Conservation (phyloP, 768 basidiomycete species). For the Gelatoporia subvermispora region DNA sequence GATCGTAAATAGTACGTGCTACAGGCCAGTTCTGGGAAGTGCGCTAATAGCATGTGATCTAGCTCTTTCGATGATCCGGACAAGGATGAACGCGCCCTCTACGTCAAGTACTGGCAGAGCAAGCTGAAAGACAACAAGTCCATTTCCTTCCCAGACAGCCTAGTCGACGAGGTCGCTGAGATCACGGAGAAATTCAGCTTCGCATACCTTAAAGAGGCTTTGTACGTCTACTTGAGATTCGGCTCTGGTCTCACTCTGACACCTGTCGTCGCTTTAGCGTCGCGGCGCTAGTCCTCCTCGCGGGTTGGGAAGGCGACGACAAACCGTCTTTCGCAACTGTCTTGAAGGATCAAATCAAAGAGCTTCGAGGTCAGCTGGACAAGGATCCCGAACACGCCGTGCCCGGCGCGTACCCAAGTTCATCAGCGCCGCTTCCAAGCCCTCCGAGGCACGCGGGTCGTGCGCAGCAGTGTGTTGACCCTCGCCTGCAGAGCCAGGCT, state of each 20-base stretch:
- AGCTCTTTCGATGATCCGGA: conserved; percentile 74
- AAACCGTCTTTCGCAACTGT: conserved; percentile 45
- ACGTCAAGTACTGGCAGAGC: conserved; percentile 75
- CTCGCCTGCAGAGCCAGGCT: conserved; percentile 7
- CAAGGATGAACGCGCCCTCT: conserved; percentile 56
- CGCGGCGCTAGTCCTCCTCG: conserved; percentile 65
- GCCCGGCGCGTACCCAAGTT: not conserved
- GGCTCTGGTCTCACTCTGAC: not conserved
- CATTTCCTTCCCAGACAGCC: conserved; percentile 61
- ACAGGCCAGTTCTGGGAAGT: not conserved
- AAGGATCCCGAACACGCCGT: conserved; percentile 26
- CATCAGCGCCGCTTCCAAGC: not conserved
- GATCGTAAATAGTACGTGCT: conserved; percentile 74
- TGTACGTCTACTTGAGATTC: conserved; percentile 47
- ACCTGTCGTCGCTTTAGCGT: conserved; percentile 43
- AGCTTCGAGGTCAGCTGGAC: conserved; percentile 63
- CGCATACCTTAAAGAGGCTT: conserved; percentile 86
- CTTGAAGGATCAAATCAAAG: conserved; percentile 55
- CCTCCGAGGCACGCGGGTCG: not conserved
- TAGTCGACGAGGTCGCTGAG: conserved; percentile 56
- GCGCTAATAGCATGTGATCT: not conserved
- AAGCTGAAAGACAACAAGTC: conserved; percentile 62
- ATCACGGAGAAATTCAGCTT: conserved; percentile 71
- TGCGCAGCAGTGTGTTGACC: conserved; percentile 3
- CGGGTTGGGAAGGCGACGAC: conserved; percentile 41